These are phyloP conservation scores for Xylariaceae sp. DNA, from an alignment of 2,329 filamentous ascomycete genomes.

Conservation along the genomic window DNA sequence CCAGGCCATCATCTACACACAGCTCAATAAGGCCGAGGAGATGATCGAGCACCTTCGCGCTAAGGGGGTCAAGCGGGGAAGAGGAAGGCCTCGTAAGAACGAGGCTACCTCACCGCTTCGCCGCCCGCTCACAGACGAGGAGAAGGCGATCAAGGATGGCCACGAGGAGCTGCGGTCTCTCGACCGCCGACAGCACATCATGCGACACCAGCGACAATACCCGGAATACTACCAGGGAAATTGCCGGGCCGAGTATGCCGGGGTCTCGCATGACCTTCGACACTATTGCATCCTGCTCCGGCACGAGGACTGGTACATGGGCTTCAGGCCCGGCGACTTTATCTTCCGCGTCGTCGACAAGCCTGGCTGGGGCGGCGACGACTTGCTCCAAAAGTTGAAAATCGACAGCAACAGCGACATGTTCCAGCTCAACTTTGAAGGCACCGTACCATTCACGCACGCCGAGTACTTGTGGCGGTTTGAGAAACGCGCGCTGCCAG, in stretches of 20 bases:
- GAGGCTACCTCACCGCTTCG: background rate
- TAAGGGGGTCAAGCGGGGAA: no score
- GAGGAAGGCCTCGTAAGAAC: no score
- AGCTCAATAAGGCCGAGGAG: background rate
- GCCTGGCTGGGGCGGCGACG: no score
- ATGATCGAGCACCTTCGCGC: background rate
- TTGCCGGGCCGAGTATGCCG: no score
- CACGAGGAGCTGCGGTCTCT: background rate
- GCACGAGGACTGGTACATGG: conserved; percentile 5
- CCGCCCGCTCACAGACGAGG: background rate
- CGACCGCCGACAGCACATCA: background rate
- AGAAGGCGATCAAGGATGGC: background rate
- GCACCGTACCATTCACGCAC: conserved; percentile 9
- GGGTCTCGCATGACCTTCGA: conserved; percentile 6
- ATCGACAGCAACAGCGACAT: no score
- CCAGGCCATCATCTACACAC: background rate
- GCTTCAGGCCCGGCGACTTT: conserved; percentile 8
- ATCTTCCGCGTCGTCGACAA: conserved; percentile 5
- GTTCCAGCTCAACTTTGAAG: conserved; percentile 6
- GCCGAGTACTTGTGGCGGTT: conserved; percentile 4
- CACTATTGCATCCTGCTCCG: background rate
- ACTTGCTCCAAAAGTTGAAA: no score
- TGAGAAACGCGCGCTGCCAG: conserved; percentile 1
- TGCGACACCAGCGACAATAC: conserved; percentile 1
- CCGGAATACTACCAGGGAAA: background rate